Conservation (phyloP, 2,329 filamentous ascomycete genomes). For the Furcasterigmium furcatum region DNA sequence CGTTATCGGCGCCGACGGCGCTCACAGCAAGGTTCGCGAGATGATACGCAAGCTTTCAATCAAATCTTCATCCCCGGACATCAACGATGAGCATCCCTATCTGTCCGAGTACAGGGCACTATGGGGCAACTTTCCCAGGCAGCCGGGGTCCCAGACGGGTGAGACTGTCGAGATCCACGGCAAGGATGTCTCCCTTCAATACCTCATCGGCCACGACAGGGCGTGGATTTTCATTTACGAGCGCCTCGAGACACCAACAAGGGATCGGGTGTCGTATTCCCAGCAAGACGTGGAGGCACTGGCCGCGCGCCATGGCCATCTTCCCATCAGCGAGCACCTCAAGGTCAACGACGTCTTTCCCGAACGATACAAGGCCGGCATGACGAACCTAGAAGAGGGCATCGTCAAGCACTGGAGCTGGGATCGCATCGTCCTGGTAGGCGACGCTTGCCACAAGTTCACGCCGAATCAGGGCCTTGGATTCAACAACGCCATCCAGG, state of each 20-base stretch:
- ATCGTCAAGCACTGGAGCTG: slow-evolving; percentile 29
- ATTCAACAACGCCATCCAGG: slow-evolving; percentile 29
- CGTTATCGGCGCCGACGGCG: slow-evolving; percentile 38
- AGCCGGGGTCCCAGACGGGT: slow-evolving; percentile 15
- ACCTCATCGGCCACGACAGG: slow-evolving; percentile 21
- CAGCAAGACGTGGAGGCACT: slow-evolving; percentile 19
- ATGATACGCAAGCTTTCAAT: slow-evolving; percentile 28
- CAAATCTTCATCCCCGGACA: slow-evolving; percentile 8
- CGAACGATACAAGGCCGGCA: slow-evolving; percentile 17
- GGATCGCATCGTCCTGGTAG: slow-evolving; percentile 28
- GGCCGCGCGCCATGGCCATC: slow-evolving; percentile 19
- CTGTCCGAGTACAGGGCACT: slow-evolving; percentile 26
- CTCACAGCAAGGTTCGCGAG: slow-evolving; percentile 29
- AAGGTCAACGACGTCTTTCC: slow-evolving; percentile 25
- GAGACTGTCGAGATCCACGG: slow-evolving; percentile 25
- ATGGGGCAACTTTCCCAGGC: slow-evolving; percentile 26
- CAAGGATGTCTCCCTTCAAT: slow-evolving; percentile 19
- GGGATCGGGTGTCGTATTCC: slow-evolving; percentile 18
- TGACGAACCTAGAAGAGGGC: slow-evolving; percentile 32
- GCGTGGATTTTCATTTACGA: slow-evolving; percentile 29
- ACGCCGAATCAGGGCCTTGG: slow-evolving; percentile 30
- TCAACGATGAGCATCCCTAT: slow-evolving; percentile 7
- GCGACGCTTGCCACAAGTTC: slow-evolving; percentile 33
- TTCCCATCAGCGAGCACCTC: slow-evolving; percentile 17
- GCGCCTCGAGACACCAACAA: slow-evolving; percentile 19